A percentile compares a stretch with the other conserved stretches of the same genome.
Evolutionary conservation across 2,329 filamentous ascomycete genomes (phyloP).

Genomic region (Sporothrix globosa): DNA sequence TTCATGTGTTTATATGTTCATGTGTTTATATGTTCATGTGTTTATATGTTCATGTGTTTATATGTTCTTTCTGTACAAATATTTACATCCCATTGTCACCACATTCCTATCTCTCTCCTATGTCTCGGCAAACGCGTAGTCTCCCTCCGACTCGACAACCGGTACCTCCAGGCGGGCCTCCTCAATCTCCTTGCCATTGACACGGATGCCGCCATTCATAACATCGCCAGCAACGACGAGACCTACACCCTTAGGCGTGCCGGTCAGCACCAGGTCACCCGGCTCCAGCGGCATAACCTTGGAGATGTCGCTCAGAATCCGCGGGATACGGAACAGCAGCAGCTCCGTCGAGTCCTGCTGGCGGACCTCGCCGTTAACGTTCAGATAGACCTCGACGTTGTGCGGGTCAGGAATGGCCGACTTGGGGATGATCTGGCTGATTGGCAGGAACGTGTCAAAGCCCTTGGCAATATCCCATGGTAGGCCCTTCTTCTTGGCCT

Average conservation of each 20-base stretch:
- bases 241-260: conserved; percentile 94
- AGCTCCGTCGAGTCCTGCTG: conserved; percentile 89
- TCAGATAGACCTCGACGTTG: conserved; percentile 81
- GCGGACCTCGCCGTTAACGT: conserved; percentile 75
- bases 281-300: conserved; percentile 91
- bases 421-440: conserved; percentile 81
- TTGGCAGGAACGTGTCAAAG: conserved; percentile 94
- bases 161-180: conserved; percentile 82
- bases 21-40: not conserved
- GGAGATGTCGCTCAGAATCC: conserved; percentile 87
- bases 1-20: not conserved
- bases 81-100: conserved; percentile 26
- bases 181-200: conserved; percentile 79
- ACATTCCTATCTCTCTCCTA: conserved; percentile 44
- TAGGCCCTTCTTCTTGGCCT: conserved; percentile 94
- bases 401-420: conserved; percentile 82
- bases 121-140: conserved; percentile 77
- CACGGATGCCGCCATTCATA: conserved; percentile 79
- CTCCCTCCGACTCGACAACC: conserved; percentile 76
- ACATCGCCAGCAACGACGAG: conserved; percentile 82
- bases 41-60: not conserved
- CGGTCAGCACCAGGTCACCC: conserved; percentile 93
- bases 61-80: conserved; percentile 7
- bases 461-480: conserved; percentile 97
- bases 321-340: conserved; percentile 90